Conservation (phyloP, 2,329 filamentous ascomycete genomes). For the Phialocephala subalpina region DNA sequence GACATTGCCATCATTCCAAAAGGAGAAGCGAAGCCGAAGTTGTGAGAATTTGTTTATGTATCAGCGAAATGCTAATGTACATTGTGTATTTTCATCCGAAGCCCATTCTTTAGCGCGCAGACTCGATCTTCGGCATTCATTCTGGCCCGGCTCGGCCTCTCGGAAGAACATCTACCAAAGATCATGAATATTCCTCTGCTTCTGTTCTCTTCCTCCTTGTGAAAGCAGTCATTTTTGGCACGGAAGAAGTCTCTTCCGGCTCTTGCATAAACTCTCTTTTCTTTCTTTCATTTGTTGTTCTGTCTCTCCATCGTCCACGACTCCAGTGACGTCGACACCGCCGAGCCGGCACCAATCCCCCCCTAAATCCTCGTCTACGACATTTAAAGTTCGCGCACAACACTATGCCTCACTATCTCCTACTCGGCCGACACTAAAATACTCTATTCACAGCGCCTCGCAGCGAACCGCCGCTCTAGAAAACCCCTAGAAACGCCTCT, state of each 20-base stretch:
- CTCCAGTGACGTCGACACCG: neutral
- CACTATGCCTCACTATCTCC: neutral
- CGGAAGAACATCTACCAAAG: too few relatives aligned
- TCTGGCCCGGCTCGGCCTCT: too few relatives aligned
- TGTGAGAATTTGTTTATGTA: constrained; percentile 25
- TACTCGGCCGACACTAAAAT: neutral
- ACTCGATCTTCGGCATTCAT: neutral
- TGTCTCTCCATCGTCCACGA: neutral
- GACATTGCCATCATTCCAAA: constrained; percentile 56
- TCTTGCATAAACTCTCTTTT: neutral
- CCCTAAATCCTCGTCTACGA: neutral
- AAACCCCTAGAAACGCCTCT: too few relatives aligned
- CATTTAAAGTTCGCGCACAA: neutral
- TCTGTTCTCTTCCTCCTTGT: too few relatives aligned
- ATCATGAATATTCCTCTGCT: too few relatives aligned
- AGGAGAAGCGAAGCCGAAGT: constrained; percentile 28
- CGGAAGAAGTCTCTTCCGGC: neutral
- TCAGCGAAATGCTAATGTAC: neutral
- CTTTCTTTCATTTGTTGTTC: too few relatives aligned
- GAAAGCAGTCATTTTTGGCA: too few relatives aligned
- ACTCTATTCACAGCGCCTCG: neutral
- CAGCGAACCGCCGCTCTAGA: too few relatives aligned
- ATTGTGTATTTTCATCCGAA: neutral
- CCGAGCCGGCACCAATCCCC: neutral
- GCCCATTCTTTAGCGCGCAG: neutral